A percentile compares a stretch with the other conserved stretches of the same genome.
These are phyloP conservation scores for Corymbia maculata DNA, from an alignment of 345 rosid species.

Conservation along the genomic window DNA sequence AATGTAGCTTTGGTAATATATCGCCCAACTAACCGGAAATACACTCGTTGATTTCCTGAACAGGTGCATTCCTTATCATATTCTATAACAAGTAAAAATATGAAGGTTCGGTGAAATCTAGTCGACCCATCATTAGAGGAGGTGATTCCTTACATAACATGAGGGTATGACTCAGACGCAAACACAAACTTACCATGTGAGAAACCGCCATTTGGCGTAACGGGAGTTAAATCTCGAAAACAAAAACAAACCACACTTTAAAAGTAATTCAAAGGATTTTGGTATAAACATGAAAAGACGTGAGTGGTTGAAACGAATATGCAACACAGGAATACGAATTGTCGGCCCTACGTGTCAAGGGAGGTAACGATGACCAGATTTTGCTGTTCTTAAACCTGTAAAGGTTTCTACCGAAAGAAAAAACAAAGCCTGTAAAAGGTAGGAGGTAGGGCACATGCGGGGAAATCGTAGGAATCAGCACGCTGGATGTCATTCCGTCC, in stretches of 20 bases:
- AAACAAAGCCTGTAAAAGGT: background rate
- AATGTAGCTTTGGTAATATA: background rate
- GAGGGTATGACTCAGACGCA: background rate
- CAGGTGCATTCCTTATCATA: background rate
- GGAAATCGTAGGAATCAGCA: background rate
- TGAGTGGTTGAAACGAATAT: background rate
- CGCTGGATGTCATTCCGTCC: background rate
- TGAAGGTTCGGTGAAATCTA: rapidly evolving
- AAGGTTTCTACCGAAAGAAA: background rate
- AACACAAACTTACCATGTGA: background rate
- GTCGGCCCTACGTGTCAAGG: background rate
- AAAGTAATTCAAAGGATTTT: background rate
- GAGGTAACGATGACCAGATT: background rate
- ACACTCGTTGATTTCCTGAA: background rate
- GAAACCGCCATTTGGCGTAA: rapidly evolving
- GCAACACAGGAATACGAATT: background rate
- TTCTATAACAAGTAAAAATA: background rate
- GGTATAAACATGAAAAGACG: background rate
- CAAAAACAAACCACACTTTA: background rate
- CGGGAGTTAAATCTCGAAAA: background rate
- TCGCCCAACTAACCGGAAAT: background rate
- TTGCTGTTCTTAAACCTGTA: background rate
- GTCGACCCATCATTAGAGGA: background rate
- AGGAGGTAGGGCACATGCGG: background rate
- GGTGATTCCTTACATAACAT: background rate